Evolutionary conservation across 2,329 filamentous ascomycete genomes (phyloP), one percentile per base, ranked within the genome.

Genomic region (Pyricularia pennisetigena): DNA sequence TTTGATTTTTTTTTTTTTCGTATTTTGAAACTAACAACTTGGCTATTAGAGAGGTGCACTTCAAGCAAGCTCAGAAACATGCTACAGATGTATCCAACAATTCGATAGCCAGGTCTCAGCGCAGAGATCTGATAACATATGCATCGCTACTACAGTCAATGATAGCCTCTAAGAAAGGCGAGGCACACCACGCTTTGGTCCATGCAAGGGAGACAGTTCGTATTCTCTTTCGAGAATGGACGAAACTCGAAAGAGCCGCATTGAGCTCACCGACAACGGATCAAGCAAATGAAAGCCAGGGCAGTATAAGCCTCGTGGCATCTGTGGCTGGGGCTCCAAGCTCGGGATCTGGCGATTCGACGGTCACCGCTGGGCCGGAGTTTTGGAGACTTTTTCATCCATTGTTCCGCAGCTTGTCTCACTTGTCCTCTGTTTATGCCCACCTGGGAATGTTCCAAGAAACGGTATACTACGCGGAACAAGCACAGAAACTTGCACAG

Each of bases 391-490:
- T 97, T 24, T 88, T 95, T 8, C 86, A 87, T 30, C 88, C 90
- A 0, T 83, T 97, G 24, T 89, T 93, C 72, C 85, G 86, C 32
- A 87, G 88, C 68, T 81, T 97, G 16, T 79, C 89, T 69, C 89
- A 93, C 69, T 85, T 97, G 3, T 93, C 93, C 0, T 85, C 85
- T 4, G 82, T 97, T 1, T 97, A 94, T 72, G 88, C 90, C 0
- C 90, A 97, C 71, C 86, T 95, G 71, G 95, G 95, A 30, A 86
- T 97, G 78, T 92, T 93, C 71, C 89, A 92, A 70, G 94, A 98
- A 76, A 94, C 94, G 1, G 80, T 94, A 0, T 95, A 94, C 75
- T 96, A 97, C 72, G 89, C 90, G 1, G 90, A 97, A 72, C 91
- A 95, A 73, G 93, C 93, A 0, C 82, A 90, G 68, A 92, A 90